Base-by-base conservation (phyloP, 2,329 filamentous ascomycete species). In the Paecilomyces niveus region DNA sequence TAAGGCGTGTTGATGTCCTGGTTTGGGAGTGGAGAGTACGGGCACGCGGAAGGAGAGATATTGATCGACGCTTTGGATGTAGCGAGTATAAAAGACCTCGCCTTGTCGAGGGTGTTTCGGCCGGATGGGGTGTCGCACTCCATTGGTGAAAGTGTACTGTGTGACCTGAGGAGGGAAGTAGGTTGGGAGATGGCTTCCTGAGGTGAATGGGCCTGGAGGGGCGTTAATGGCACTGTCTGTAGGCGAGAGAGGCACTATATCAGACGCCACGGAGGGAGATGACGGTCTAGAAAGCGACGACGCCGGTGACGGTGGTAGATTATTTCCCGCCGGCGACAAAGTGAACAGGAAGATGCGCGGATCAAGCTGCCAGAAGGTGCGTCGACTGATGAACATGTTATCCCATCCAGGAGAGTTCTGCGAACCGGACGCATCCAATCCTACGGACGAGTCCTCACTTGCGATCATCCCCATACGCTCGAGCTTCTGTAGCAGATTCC, bases 361-460 rank as follows among this genome's bases (percentile, higher is more conserved):
- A 50, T 95, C 91, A 2, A 94, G 82, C 76, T 97, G 94, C 94
- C 94, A 99, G 75, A 97, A 99, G 67, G 86, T 86, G 61, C 84
- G 82, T 49, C 86, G 84, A 58, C 87, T 89, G 50, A 92, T 88
- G 70, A 94, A 97, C 88, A 96, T 92, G 55, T 84, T 79, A 29
- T 81, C 80, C 89, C 90, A 96, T 56, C 83, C 85, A 50, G 86
- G 83, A 9, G 83, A 80, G 35, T 81, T 80, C 53, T 85, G 83
- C 55, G 87, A 83, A 51, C 86, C 81, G 13, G 84, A 72, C 13
- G 68, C 66, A 39, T 84, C 82, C 0, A 82, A 79, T 3, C 90
- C 90, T 2, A 94, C 89, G 0, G 84, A 83, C 0, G 89, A 90
- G 67, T 95, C 88, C 57, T 89, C 83, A 24, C 83, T 89, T 0